Evolutionary conservation across 805 yeast genomes (phyloP), one percentile per base, ranked within the genome.

Genomic region (Hanseniaspora occidentalis): DNA sequence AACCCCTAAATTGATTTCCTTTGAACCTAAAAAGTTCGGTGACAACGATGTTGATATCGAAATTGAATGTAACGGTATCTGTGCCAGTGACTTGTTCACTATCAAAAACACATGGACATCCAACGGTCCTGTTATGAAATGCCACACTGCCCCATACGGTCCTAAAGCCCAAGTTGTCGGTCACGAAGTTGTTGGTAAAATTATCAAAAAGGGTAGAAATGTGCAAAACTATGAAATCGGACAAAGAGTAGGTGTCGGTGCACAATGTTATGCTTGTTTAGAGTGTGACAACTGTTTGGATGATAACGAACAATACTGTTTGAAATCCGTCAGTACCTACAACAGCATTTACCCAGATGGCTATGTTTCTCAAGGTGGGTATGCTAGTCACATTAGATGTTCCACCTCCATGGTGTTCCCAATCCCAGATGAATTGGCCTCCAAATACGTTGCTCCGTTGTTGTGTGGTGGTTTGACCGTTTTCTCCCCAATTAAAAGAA

Each of bases 391-490:
- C 49, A 50, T 65, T 39, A 59, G 70, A 44, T 68, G 61, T 26
- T 58, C 67, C 47, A 63, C 65, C 44, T 57, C 62, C 36, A 70
- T 66, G 52, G 67, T 63, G 10, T 70, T 70, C 54, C 62, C 64
- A 11, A 67, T 73, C 43, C 77, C 77, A 3, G 73, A 70, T 6
- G 53, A 41, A 13, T 48, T 73, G 43, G 60, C 53, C n/a, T 54
- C 69, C 6, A 57, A 52, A 24, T 53, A 52, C 33, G 75, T 66
- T 35, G 77, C 77, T 18, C 77, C 79, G 22, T 56, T 73, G 58
- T 53, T 73, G 51, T 73, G 78, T 57, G 79, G 74, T 43, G 79
- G 77, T 37, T 60, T 71, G 43, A 73, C 77, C 6, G 72, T 67
- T 14, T 73, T 60, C 48, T 68, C 73, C 22, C 79, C 79, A 19